phyloP scores from a whole-genome alignment of 192 early-diverging fungal species.

The Coemansia sp. region DNA sequence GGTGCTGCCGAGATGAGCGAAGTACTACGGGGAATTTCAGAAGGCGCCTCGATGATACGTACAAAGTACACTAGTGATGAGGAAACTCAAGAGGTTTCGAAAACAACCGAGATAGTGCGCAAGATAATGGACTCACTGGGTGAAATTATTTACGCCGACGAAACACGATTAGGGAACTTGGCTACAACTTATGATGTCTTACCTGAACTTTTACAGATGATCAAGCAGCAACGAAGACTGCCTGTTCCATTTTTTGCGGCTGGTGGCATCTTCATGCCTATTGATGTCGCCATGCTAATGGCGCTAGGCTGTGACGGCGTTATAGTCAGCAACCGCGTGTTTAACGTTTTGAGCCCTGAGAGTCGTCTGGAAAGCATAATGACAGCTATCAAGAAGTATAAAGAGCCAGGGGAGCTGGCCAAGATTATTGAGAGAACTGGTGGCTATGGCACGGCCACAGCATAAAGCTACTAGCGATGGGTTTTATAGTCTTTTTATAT shows the following conservation, averaged over 20 bases:
- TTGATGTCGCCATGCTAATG: constrained; percentile 97
- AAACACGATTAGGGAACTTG: no score
- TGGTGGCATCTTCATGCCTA: constrained; percentile 91
- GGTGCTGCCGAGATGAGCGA: background rate
- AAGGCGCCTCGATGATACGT: background rate
- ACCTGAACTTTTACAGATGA: background rate
- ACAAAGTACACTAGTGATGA: background rate
- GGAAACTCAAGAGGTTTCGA: background rate
- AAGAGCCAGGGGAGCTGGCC: background rate
- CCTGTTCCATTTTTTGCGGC: constrained; percentile 97
- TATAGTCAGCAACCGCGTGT: constrained; percentile 90
- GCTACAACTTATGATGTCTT: background rate
- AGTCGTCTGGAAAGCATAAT: constrained; percentile 86
- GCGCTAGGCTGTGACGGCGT: constrained; percentile 94
- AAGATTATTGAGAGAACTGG: constrained; percentile 3
- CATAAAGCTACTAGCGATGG: no score
- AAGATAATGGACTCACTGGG: constrained; percentile 51
- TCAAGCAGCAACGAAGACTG: constrained; percentile 50
- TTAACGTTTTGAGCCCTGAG: constrained; percentile 81
- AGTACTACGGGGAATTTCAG: background rate
- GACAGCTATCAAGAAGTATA: constrained; percentile 83
- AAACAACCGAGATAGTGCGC: constrained; percentile 21
- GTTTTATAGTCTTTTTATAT: no score
- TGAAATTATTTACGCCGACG: no score
- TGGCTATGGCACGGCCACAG: constrained; percentile 2